Evolutionary conservation across 768 basidiomycete genomes (phyloP).

Genomic region (Lactifluus pinguis): DNA sequence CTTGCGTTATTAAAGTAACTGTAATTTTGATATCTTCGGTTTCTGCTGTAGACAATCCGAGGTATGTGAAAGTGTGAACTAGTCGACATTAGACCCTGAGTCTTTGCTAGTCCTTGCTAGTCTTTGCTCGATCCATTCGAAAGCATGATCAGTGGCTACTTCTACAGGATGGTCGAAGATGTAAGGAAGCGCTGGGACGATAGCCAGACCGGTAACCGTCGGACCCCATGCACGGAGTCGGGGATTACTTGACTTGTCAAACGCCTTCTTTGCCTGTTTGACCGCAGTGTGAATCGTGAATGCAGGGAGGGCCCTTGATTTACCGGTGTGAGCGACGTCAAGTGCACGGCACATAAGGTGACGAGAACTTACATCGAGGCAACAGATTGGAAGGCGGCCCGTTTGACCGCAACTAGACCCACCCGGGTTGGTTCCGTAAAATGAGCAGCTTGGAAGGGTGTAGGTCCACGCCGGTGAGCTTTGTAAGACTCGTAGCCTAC

Average conservation of each 20-base stretch:
- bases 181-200: slow-evolving; percentile 67
- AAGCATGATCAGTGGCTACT: slow-evolving; percentile 52
- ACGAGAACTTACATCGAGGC: slow-evolving; percentile 59
- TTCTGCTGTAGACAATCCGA: background rate
- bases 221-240: slow-evolving; percentile 67
- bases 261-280: slow-evolving; percentile 59
- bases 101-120: slow-evolving; percentile 33
- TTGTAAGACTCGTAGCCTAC: slow-evolving; percentile 80
- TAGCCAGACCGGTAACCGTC: slow-evolving; percentile 60
- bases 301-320: slow-evolving; percentile 64
- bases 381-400: slow-evolving; percentile 71
- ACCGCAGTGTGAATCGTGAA: slow-evolving; percentile 82
- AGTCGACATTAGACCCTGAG: slow-evolving; percentile 23
- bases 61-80: background rate
- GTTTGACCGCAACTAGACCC: slow-evolving; percentile 62
- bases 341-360: background rate
- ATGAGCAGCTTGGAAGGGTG: slow-evolving; percentile 54
- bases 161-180: slow-evolving; percentile 78
- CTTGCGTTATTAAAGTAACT: slow-evolving; percentile 3
- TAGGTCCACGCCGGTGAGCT: slow-evolving; percentile 57
- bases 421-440: slow-evolving; percentile 64
- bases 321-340: background rate
- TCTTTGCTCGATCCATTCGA: slow-evolving; percentile 60
- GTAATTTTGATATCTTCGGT: background rate
- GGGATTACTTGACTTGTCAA: slow-evolving; percentile 47